Evolutionary conservation across 2,329 filamentous ascomycete genomes (phyloP).

Genomic region (Sordariomycetes sp.): DNA sequence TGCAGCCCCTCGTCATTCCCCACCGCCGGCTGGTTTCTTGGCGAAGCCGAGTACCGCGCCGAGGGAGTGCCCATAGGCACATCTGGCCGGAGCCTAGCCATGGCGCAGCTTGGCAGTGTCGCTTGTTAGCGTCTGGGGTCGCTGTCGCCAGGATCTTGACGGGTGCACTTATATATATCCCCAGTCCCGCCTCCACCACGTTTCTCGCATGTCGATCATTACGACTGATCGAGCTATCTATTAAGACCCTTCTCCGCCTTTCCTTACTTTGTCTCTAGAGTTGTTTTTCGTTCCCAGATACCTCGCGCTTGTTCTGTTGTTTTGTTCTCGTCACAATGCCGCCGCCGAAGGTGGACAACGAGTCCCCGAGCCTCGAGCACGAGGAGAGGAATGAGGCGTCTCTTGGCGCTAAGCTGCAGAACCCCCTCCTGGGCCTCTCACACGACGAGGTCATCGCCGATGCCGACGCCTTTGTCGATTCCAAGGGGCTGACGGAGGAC

Average conservation of each 20-base stretch:
- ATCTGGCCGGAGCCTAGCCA: neutral
- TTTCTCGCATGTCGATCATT: neutral
- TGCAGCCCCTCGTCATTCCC: too few relatives aligned
- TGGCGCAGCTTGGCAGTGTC: neutral
- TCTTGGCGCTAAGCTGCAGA: constrained; percentile 11
- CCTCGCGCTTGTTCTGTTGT: neutral
- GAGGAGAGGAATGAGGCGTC: constrained; percentile 8
- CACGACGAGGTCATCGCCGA: constrained; percentile 17
- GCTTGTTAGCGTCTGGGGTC: neutral
- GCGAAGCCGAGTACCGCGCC: too few relatives aligned
- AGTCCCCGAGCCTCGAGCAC: constrained; percentile 12
- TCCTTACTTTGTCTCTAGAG: neutral
- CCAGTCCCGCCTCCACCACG: neutral
- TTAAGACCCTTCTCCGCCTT: neutral
- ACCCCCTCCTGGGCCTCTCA: constrained; percentile 16
- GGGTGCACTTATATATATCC: neutral
- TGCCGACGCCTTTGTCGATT: constrained; percentile 20
- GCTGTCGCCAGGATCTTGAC: neutral
- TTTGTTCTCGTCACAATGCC: constrained; percentile 11
- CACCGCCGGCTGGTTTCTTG: too few relatives aligned
- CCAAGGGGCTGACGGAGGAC: constrained; percentile 18
- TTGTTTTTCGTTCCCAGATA: neutral
- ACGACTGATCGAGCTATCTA: neutral
- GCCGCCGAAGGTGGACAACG: constrained; percentile 11
- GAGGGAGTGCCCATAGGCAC: too few relatives aligned